Base-by-base conservation (phyloP, 179 eudicot genomes). In the Vitellaria paradoxa region DNA sequence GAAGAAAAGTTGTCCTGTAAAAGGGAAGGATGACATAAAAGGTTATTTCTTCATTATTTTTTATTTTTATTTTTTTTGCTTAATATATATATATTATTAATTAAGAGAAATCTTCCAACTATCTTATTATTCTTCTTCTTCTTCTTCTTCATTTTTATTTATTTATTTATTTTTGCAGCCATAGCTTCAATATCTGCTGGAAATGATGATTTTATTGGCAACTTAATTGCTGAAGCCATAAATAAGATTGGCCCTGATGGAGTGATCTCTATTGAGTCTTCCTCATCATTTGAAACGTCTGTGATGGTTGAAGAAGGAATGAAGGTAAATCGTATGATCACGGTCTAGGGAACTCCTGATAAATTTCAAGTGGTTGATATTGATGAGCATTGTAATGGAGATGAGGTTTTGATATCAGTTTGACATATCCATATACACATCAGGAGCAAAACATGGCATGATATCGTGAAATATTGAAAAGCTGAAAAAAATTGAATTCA, bases 131-230 rank as follows among this genome's bases (percentile, higher is more conserved):
- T 37, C 42, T 37, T 37, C 42, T 37, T 37, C 42, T n/a, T n/a
- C n/a, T 42, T 42, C 45, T 42, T 42, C 45, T 42, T 42, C 45
- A 42, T 42, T 3, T 42, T 42, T 42, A 5, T 42, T 42, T 42
- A 42, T 42, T 42, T 42, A 42, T 42, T 42, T 30, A 30, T 73
- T 68, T 67, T 57, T 81, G 72, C 94, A 93, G 99, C 97, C 75
- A 84, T 95, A 77, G 97, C 97, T 85, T 85, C 91, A 14, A 83
- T 95, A 49, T 86, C 97, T 80, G 89, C 99, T 83, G 97, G 99
- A 81, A 95, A 95, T 85, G 97, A 95, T 87, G 97, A 91, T 56
- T 90, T 82, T 84, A 68, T 95, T 80, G 99, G 99, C 6, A 83
- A 83, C 81, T 83, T 95, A 69, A 89, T 95, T 80, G 97, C 97